A percentile compares a stretch with the other conserved stretches of the same genome.
Evolutionary conservation across 225 moss, liverwort and hornwort species (phyloP).

Genomic region (Pseudisothecium myosuroides): DNA sequence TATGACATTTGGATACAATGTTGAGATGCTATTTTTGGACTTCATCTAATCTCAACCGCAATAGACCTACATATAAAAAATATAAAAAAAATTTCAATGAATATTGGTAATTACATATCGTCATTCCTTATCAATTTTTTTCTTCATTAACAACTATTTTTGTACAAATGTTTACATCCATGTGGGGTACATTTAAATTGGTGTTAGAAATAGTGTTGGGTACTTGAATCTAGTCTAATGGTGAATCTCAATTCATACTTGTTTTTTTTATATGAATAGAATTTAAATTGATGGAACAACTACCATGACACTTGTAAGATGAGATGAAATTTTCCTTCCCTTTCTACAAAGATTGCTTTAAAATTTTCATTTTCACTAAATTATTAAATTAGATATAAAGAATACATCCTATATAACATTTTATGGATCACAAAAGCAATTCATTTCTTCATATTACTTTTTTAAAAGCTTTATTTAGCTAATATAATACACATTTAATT

Average conservation of each 20-base stretch:
- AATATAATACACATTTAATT: neutral
- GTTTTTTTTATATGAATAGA: neutral
- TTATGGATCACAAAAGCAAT: accelerated
- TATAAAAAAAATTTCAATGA: neutral
- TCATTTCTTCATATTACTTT: neutral
- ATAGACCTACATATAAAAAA: neutral
- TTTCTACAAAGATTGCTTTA: neutral
- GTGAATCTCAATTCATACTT: neutral
- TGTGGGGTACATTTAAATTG: neutral
- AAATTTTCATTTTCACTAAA: neutral
- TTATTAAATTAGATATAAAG: neutral
- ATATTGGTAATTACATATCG: neutral
- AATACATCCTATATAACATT: neutral
- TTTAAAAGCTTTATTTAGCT: neutral
- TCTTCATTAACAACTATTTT: neutral
- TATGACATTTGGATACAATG: neutral
- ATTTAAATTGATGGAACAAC: neutral
- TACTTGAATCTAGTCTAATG: neutral
- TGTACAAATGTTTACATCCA: neutral
- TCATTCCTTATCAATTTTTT: neutral
- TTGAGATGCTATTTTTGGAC: neutral
- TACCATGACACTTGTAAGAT: neutral
- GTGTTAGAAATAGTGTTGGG: neutral
- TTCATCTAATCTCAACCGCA: neutral
- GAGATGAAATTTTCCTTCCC: neutral